Evolutionary conservation across 305 asterid genomes (phyloP).

Genomic region (Fraxinus baroniana): DNA sequence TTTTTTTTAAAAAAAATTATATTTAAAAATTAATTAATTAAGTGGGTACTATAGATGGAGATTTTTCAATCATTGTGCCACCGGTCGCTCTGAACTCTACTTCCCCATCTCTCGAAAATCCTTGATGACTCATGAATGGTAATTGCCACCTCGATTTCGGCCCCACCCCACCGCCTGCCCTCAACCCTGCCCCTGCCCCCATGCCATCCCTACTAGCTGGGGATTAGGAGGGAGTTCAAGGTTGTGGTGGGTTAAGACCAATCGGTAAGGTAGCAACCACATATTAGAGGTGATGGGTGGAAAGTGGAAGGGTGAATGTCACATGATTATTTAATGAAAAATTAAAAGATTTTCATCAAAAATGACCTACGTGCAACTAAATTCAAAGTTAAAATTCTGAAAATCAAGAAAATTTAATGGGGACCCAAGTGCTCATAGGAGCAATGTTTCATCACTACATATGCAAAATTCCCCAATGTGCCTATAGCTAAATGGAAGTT

Average conservation of each 20-base stretch:
- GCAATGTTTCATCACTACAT: not conserved
- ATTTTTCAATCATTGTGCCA: not conserved
- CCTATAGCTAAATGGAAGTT: conserved; percentile 14
- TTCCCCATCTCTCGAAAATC: not conserved
- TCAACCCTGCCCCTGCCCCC: not conserved
- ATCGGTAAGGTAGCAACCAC: not conserved
- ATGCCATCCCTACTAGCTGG: not conserved
- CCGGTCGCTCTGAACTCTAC: not conserved
- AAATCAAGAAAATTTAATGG: not conserved
- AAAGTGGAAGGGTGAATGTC: not conserved
- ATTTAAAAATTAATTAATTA: too few species aligned
- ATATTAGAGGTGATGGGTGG: not conserved
- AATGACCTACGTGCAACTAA: not conserved
- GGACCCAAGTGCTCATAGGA: not conserved
- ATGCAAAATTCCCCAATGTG: not conserved
- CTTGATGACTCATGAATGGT: not conserved
- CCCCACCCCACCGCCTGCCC: not conserved
- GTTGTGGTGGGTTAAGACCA: not conserved
- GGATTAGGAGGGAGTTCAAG: not conserved
- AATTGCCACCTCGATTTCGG: not conserved
- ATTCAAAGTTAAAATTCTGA: not conserved
- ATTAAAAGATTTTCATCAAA: not conserved
- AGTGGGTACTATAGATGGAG: not conserved
- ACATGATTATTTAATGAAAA: not conserved
- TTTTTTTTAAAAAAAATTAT: not conserved